Evolutionary conservation across 768 basidiomycete species (phyloP), one percentile per base, ranked within the genome.

Genomic region (Collybiopsis confluens): DNA sequence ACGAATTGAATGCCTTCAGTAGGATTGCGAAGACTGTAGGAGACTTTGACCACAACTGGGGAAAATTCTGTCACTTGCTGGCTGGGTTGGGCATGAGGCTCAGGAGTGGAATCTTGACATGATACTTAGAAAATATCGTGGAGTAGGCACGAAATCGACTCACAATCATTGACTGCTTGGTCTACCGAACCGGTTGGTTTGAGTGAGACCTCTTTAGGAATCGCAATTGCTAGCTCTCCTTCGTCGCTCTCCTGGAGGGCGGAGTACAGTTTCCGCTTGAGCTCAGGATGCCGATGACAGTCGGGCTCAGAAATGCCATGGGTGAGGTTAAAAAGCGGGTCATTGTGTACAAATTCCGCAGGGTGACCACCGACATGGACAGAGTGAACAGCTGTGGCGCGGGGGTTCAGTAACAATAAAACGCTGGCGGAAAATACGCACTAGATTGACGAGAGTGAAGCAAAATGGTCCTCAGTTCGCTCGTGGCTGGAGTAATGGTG

Each of bases 231-330:
- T 28, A 99, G 67, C 69, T 98, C 97, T 54, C 96, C 97, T 66
- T 98, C 93, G 59, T 96, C 93, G 40, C 85, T 81, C 63, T 98
- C 97, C 56, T 92, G 83, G 48, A 94, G 75, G 0, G 96, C 92
- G 0, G 92, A 82, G 73, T 94, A 98, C 37, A 97, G 69, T 71
- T 86, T 88, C 55, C 97, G 80, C 76, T 97, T 98, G 55, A 95
- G 76, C 65, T 97, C 97, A 5, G 93, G 91, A 70, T 96, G 93
- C 52, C 82, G 80, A 63, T 94, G 91, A 55, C 89, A 86, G 66
- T 97, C 92, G 59, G 80, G 78, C 23, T 66, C 65, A 15, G 70
- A 62, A 1, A 66, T 60, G 40, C 79, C 83, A 62, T 86, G 76
- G 57, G 73, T 77, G 60, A 91, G 73, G 58, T 79, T 83, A 23